Conservation (phyloP, 805 yeast species). For the Grigorovia transvaalensis region DNA sequence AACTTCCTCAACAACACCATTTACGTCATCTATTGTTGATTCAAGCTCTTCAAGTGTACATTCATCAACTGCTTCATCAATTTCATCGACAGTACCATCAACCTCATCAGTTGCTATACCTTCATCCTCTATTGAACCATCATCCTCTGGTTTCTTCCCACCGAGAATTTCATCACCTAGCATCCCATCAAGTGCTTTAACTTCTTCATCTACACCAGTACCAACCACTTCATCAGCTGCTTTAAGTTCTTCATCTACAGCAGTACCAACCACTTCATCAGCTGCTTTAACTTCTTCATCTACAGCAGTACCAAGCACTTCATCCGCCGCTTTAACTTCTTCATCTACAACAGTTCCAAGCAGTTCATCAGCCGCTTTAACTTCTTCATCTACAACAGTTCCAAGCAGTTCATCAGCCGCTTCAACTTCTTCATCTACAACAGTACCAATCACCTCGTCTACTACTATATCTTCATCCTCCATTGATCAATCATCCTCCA, state of each 20-base stretch:
- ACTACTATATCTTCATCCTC: not conserved
- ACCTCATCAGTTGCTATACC: not conserved
- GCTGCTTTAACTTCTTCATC: not conserved
- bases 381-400: not conserved
- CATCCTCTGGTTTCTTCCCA: not conserved
- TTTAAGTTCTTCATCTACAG: not conserved
- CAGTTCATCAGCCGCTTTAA: not conserved
- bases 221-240: not conserved
- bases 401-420: not conserved
- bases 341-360: not conserved
- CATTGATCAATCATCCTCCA: not conserved
- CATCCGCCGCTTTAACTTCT: not conserved
- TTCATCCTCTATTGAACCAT: not conserved
- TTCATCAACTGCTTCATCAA: slow-evolving; percentile 4
- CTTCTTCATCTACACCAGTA: not conserved
- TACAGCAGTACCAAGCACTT: not conserved
- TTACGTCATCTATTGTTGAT: slow-evolving; percentile 4
- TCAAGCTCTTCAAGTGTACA: slow-evolving; percentile 4
- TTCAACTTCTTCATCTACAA: slow-evolving; percentile 1
- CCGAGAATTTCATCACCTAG: too few relatives aligned
- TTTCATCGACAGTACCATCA: not conserved
- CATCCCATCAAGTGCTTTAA: too few relatives aligned
- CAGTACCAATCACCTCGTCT: not conserved
- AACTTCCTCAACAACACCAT: not conserved
- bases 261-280: not conserved